Evolutionary conservation across 2,329 filamentous ascomycete genomes (phyloP), one percentile per base, ranked within the genome.

Genomic region (Exophiala oligosperma): DNA sequence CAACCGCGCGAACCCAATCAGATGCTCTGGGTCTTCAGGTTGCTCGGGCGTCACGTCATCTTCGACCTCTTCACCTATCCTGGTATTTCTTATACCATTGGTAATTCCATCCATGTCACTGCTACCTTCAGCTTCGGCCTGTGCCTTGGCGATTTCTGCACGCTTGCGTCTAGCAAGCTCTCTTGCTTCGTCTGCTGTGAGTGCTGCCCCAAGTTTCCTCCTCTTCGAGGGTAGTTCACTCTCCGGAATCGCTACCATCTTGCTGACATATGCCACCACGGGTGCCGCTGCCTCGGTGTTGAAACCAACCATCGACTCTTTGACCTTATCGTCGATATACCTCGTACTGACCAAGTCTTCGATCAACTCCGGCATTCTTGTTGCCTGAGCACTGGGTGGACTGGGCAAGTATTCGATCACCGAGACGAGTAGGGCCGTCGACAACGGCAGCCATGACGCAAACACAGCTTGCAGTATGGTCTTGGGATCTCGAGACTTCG

Each of bases 201-300:
- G 81, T 44, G 86, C 76, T 21, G 76, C 86, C 0, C 88, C 87
- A 73, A 62, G 49, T 14, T 85, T 82, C 47, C 91, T 83, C 73
- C 89, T 95, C 72, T 96, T 96, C 52, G 93, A 85, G 0, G 91
- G 90, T 4, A 99, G 79, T 67, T 99, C 93, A 73, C 91, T 97
- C 69, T 95, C 91, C 0, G 92, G 93, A 11, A 99, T 82, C 0
- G 94, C 94, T 1, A 97, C 90, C 92, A 99, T 97, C 73, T 99
- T 99, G 76, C 93, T 97, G 60, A 99, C 90, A 65, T 96, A 99
- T 7, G 91, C 93, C 1, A 99, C 91, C 0, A 96, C 86, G 0
- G 93, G 92, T 57, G 89, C 88, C 0, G 86, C 81, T 40, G 83
- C 80, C 0, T 80, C 81, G 2, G 84, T 84, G 68, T 89, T 90